These are phyloP conservation scores for Cytospora schulzeri DNA, from an alignment of 2,329 filamentous ascomycete species.

Conservation along the genomic window DNA sequence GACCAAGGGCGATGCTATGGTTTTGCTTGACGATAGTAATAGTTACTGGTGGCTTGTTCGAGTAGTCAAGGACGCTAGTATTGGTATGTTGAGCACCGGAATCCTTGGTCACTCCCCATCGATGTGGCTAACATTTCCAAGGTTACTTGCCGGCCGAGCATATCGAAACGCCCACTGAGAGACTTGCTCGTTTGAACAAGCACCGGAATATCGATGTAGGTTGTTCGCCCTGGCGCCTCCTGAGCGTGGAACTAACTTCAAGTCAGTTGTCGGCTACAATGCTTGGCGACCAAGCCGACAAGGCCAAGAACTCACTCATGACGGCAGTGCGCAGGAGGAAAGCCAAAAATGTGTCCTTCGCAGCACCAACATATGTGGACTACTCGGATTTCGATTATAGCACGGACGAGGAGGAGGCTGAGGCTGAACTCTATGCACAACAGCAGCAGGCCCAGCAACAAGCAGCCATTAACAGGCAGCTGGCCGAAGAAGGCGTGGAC, in stretches of 20 bases:
- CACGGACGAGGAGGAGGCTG: slow-evolving; percentile 63
- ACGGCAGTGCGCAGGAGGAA: slow-evolving; percentile 81
- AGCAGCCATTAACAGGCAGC: slow-evolving; percentile 33
- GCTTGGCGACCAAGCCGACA: slow-evolving; percentile 68
- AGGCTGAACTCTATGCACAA: slow-evolving; percentile 39
- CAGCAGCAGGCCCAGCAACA: slow-evolving; percentile 35
- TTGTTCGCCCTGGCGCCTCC: slow-evolving; percentile 13
- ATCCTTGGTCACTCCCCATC: not conserved
- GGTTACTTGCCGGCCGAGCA: slow-evolving; percentile 96
- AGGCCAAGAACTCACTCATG: slow-evolving; percentile 80
- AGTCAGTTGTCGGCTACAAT: slow-evolving; percentile 62
- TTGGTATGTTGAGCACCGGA: slow-evolving; percentile 53
- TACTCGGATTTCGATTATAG: slow-evolving; percentile 57
- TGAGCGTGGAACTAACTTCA: slow-evolving; percentile 33
- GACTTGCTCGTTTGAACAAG: slow-evolving; percentile 91
- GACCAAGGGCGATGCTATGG: slow-evolving; percentile 98
- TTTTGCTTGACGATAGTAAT: slow-evolving; percentile 95
- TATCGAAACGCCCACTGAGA: slow-evolving; percentile 96
- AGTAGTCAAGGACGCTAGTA: slow-evolving; percentile 96
- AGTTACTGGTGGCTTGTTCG: slow-evolving; percentile 99
- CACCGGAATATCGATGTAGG: slow-evolving; percentile 96
- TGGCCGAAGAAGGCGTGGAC: slow-evolving; percentile 39
- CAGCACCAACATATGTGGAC: slow-evolving; percentile 83
- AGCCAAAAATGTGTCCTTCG: slow-evolving; percentile 84
- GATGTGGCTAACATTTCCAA: not conserved